Percentiles rank a stretch among this genome's conserved stretches.
Evolutionary conservation across 2,329 filamentous ascomycete genomes (phyloP).

Genomic region (Cytospora chrysosperma): DNA sequence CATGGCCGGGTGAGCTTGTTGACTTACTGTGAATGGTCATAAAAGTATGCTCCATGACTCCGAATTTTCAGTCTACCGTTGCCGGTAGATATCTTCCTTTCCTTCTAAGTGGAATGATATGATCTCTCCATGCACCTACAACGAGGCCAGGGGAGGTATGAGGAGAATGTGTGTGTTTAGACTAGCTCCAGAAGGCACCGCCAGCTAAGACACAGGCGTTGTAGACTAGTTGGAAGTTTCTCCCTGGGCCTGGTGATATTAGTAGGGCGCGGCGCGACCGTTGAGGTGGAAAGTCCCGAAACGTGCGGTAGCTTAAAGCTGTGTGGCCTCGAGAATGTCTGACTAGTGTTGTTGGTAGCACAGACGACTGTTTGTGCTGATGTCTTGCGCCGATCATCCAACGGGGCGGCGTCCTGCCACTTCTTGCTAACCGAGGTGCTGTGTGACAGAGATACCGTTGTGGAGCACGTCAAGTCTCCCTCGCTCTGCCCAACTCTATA

Average conservation of each 20-base stretch:
- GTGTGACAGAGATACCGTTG: conserved; percentile 41
- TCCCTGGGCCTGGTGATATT: conserved; percentile 23
- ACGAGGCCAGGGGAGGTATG: conserved; percentile 9
- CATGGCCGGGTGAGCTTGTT: conserved; percentile 15
- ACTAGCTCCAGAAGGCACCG: conserved; percentile 17
- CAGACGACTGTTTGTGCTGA: conserved; percentile 27
- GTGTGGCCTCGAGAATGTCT: background rate
- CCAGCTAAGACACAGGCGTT: conserved; percentile 21
- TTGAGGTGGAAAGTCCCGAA: conserved; percentile 32
- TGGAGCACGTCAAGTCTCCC: conserved; percentile 37
- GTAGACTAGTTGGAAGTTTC: conserved; percentile 11
- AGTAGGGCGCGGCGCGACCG: conserved; percentile 27
- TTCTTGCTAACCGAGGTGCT: conserved; percentile 38
- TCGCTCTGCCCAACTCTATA: conserved; percentile 29
- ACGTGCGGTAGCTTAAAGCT: conserved; percentile 26
- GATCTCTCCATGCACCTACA: conserved; percentile 28
- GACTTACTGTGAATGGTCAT: conserved; percentile 84
- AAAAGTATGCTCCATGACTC: conserved; percentile 77
- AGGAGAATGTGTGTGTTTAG: conserved; percentile 6
- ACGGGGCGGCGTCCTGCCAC: conserved; percentile 26
- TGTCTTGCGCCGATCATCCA: conserved; percentile 27
- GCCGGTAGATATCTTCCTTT: conserved; percentile 5
- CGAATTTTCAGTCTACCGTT: conserved; percentile 21
- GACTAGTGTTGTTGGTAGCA: conserved; percentile 30
- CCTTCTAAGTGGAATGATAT: conserved; percentile 25